Conservation (phyloP, 2,329 filamentous ascomycete genomes). For the Onygenales sp. region DNA sequence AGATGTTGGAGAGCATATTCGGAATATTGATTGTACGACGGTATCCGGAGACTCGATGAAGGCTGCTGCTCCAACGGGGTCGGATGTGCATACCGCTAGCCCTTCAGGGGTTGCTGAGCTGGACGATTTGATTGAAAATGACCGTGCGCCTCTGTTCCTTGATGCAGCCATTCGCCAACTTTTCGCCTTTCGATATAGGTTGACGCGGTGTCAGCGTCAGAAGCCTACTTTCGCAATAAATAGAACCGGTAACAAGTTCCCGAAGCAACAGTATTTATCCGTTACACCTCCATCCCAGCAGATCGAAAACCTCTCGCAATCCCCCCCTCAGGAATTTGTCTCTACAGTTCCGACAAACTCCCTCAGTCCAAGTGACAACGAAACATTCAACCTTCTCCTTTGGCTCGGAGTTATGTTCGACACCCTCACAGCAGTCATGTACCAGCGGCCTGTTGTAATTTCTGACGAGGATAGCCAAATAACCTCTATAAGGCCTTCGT, state of each 20-base stretch:
- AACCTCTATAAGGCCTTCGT: constrained; percentile 6
- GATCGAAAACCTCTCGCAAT: background rate
- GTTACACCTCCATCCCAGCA: background rate
- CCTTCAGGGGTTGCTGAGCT: constrained; percentile 5
- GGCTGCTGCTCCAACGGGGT: background rate
- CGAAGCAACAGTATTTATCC: background rate
- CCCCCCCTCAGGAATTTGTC: background rate
- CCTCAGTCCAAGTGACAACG: constrained; percentile 27
- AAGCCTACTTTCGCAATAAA: background rate
- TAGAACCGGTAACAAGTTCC: background rate
- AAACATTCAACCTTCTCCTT: constrained; percentile 46
- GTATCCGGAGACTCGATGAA: background rate
- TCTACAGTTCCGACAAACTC: background rate
- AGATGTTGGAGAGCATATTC: constrained; percentile 13
- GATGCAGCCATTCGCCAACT: constrained; percentile 33
- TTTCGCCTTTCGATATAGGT: constrained; percentile 20
- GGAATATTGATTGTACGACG: background rate
- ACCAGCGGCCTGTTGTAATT: constrained; percentile 36
- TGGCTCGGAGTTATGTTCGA: constrained; percentile 54
- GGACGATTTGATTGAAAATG: constrained; percentile 15
- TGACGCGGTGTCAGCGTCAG: constrained; percentile 10
- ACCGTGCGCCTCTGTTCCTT: constrained; percentile 26
- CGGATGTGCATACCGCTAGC: background rate
- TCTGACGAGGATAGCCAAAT: constrained; percentile 39
- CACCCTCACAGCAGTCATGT: constrained; percentile 47